These are phyloP conservation scores for Chiua virens DNA, from an alignment of 768 basidiomycete genomes.

Conservation along the genomic window DNA sequence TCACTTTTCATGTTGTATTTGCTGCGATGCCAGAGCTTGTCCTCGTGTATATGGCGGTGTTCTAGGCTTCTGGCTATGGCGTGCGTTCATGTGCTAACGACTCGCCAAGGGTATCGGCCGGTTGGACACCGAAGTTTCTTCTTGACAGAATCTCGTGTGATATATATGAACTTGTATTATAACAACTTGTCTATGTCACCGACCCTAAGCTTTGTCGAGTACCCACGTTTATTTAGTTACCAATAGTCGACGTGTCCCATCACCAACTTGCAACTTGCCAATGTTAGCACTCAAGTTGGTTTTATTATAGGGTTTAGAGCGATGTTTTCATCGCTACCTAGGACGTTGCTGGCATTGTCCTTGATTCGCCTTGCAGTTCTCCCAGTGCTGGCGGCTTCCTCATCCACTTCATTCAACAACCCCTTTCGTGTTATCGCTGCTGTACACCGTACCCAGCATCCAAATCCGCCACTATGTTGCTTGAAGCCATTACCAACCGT, in stretches of 20 bases:
- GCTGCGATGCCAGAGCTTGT: too few species aligned
- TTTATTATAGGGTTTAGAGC: conserved; percentile 2
- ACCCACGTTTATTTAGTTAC: too few species aligned
- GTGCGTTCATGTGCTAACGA: too few species aligned
- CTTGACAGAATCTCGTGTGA: too few species aligned
- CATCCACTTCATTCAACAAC: conserved; percentile 49
- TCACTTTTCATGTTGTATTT: too few species aligned
- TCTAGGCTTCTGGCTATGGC: too few species aligned
- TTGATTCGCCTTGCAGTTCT: conserved; percentile 35
- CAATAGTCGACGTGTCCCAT: not conserved
- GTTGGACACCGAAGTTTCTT: too few species aligned
- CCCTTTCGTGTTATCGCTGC: conserved; percentile 59
- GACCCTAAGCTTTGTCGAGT: too few species aligned
- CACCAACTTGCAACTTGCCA: not conserved
- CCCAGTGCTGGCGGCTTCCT: conserved; percentile 32
- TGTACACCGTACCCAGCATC: conserved; percentile 41
- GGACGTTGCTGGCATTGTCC: conserved; percentile 29
- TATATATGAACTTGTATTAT: too few species aligned
- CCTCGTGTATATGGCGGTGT: too few species aligned
- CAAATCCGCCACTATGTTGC: conserved; percentile 67
- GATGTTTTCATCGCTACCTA: conserved; percentile 14
- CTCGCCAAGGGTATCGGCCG: too few species aligned
- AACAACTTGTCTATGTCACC: too few species aligned
- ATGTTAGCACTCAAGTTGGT: conserved; percentile 5
- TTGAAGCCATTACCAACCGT: conserved; percentile 47